phyloP scores from a whole-genome alignment of 805 yeast species.

The Kluyveromyces starmeri region DNA sequence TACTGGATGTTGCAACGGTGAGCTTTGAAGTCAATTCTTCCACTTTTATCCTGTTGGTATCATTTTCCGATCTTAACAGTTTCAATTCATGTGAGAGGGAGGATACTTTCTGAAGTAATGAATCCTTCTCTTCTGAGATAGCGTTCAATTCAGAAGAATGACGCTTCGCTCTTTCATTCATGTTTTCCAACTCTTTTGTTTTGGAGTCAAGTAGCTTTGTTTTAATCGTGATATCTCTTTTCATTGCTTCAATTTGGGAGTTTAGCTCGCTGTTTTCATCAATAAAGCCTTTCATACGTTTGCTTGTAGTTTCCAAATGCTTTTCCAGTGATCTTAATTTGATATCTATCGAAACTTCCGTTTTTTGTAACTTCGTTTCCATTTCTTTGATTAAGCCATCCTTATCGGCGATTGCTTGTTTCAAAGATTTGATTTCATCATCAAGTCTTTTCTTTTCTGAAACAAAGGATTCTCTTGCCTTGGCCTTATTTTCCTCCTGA shows the following conservation, averaged over 20 bases:
- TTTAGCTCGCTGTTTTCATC: conserved; percentile 39
- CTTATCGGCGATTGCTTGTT: conserved; percentile 16
- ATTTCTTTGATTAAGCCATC: conserved; percentile 28
- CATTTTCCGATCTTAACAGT: conserved; percentile 21
- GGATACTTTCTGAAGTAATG: conserved; percentile 22
- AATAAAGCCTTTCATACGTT: conserved; percentile 31
- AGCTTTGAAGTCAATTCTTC: conserved; percentile 29
- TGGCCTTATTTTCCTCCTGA: conserved; percentile 39
- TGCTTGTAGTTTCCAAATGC: conserved; percentile 29
- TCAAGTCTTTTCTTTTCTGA: conserved; percentile 7
- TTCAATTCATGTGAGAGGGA: conserved; percentile 22
- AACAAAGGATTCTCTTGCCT: conserved; percentile 39
- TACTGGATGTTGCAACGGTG: conserved; percentile 29
- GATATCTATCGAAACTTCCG: conserved; percentile 29
- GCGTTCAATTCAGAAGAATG: conserved; percentile 22
- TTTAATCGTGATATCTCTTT: conserved; percentile 30
- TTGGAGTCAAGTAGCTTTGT: conserved; percentile 30
- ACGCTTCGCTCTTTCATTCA: conserved; percentile 20
- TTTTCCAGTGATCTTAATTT: conserved; percentile 29
- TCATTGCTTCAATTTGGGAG: conserved; percentile 31
- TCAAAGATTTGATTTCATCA: conserved; percentile 10
- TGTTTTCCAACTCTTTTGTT: conserved; percentile 28
- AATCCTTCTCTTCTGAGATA: conserved; percentile 27
- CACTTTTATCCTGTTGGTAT: conserved; percentile 18
- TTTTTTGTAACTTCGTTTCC: conserved; percentile 23